Evolutionary conservation across 768 basidiomycete species (phyloP).

Genomic region (Russula abietina): DNA sequence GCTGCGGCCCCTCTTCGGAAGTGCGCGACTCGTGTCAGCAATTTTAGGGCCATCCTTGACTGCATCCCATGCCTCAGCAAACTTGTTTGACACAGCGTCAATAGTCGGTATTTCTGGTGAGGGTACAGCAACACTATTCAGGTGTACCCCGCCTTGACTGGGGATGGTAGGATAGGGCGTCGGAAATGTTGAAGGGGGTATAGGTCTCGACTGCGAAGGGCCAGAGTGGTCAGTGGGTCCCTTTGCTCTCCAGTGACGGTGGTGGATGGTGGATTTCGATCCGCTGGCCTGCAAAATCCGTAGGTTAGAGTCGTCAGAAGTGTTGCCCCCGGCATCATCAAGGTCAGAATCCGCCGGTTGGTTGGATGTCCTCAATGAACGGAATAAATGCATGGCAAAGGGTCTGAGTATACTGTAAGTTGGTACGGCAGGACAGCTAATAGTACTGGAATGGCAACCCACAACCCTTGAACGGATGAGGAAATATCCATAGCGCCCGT

Average conservation of each 20-base stretch:
- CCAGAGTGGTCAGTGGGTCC: not conserved
- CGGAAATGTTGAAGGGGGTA: not conserved
- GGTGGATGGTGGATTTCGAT: not conserved
- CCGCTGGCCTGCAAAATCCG: not conserved
- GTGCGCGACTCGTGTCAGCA: no score
- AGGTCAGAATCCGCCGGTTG: not conserved
- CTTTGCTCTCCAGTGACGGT: slow-evolving; percentile 4
- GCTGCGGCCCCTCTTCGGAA: no score
- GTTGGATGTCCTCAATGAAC: slow-evolving; percentile 6
- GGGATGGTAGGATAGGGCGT: not conserved
- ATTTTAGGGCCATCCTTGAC: not conserved
- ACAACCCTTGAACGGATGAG: not conserved
- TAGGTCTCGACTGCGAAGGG: not conserved
- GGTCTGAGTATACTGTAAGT: no score
- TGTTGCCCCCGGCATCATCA: not conserved
- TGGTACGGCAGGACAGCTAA: not conserved
- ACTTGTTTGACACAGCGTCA: not conserved
- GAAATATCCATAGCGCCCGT: not conserved
- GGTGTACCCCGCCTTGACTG: no score
- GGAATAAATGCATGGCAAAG: not conserved
- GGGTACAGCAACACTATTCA: not conserved
- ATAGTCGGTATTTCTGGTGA: not conserved
- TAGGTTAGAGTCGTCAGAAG: not conserved
- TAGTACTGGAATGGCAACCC: not conserved
- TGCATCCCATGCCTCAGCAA: not conserved